A percentile compares a stretch with the other conserved stretches of the same genome.
Conservation (phyloP, 768 basidiomycete genomes). For the Tremella mesenterica region DNA sequence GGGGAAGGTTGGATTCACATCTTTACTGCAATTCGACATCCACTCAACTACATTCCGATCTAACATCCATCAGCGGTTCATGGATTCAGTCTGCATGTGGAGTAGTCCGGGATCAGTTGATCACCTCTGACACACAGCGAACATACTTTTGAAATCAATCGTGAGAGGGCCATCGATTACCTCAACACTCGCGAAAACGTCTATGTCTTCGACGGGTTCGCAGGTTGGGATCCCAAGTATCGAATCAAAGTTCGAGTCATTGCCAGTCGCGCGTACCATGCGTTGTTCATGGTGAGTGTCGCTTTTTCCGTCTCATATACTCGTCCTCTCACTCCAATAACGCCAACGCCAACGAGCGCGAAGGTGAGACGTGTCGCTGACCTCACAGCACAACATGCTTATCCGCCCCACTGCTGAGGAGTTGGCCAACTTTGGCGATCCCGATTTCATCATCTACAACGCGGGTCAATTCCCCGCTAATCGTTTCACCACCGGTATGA, state of each 20-base stretch:
- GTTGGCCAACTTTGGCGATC: conserved; percentile 86
- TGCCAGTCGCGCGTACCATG: conserved; percentile 96
- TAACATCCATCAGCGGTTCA: too few relatives aligned
- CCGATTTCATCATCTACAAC: conserved; percentile 99
- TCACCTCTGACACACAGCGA: conserved; percentile 38
- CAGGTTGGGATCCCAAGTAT: conserved; percentile 98
- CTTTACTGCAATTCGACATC: too few relatives aligned
- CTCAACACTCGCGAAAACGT: conserved; percentile 97
- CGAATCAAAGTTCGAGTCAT: conserved; percentile 99
- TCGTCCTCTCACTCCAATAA: too few relatives aligned
- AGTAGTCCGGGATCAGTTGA: neutral
- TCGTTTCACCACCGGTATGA: conserved; percentile 99
- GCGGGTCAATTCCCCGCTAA: conserved; percentile 99
- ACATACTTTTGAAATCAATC: conserved; percentile 97
- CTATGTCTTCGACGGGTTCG: conserved; percentile 93
- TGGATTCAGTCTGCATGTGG: too few relatives aligned
- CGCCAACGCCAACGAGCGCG: too few relatives aligned
- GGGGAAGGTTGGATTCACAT: too few relatives aligned
- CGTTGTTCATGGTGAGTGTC: conserved; percentile 82
- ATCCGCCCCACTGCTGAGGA: conserved; percentile 95
- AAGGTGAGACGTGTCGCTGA: neutral
- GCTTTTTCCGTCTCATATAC: neutral
- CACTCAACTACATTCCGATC: too few relatives aligned
- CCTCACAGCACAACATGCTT: conserved; percentile 86
- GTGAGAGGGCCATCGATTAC: conserved; percentile 97